Conservation (phyloP, 1,284 basidiomycete genomes). For the Cerioporus squamosus region DNA sequence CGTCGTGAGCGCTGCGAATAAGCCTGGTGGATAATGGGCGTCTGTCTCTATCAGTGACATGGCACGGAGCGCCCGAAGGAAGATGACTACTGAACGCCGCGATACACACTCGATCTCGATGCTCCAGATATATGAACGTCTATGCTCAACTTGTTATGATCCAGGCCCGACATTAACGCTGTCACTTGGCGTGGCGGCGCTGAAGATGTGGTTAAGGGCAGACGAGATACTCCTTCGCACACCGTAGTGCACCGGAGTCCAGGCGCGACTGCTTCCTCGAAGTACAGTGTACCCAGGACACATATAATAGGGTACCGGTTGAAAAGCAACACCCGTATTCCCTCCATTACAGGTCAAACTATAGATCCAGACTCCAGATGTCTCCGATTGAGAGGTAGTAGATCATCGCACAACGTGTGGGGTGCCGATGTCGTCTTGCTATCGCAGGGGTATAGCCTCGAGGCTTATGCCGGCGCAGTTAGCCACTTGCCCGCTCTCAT, state of each 20-base stretch:
- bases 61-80: neutral
- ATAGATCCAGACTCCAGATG: neutral
- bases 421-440: slow-evolving; percentile 11
- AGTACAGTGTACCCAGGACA: no score
- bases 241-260: no score
- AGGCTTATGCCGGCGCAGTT: slow-evolving; percentile 15
- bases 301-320: no score
- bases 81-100: neutral
- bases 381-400: neutral
- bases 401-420: slow-evolving; percentile 18
- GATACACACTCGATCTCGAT: neutral
- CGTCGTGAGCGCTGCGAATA: slow-evolving; percentile 1
- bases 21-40: slow-evolving; percentile 13
- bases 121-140: neutral
- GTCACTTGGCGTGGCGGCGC: no score
- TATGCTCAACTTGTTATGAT: neutral
- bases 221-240: no score
- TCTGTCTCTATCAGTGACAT: slow-evolving; percentile 8
- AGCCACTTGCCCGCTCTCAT: slow-evolving; percentile 1
- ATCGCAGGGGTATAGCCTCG: neutral
- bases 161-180: no score
- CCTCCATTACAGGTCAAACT: neutral
- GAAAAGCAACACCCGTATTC: no score
- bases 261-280: no score
- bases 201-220: no score